Conservation (phyloP, 2,329 filamentous ascomycete species). For the Colletotrichum caudatum region DNA sequence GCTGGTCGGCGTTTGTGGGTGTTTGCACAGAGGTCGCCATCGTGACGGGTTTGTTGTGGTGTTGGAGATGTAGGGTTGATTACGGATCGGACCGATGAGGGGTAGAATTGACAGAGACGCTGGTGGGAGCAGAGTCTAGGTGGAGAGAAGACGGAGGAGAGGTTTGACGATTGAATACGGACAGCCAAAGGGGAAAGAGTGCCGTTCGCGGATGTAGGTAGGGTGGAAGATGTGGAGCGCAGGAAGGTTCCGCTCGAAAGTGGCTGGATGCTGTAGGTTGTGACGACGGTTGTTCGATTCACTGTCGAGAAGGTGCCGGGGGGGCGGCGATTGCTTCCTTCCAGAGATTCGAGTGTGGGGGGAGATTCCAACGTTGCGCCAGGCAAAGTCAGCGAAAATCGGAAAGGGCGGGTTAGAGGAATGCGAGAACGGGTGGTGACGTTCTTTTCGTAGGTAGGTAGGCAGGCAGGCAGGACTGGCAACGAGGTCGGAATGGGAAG, state of each 20-base stretch:
- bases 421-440: constrained; percentile 17
- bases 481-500: constrained; percentile 29
- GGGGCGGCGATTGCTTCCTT: constrained; percentile 48
- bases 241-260: constrained; percentile 39
- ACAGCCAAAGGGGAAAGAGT: constrained; percentile 8
- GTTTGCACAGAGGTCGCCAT: constrained; percentile 52
- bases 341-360: constrained; percentile 31
- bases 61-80: constrained; percentile 9
- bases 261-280: constrained; percentile 18
- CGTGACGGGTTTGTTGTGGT: constrained; percentile 42
- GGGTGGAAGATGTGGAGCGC: constrained; percentile 33
- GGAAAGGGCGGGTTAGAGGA: constrained; percentile 22
- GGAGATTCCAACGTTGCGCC: constrained; percentile 52
- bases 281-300: constrained; percentile 36
- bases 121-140: constrained; percentile 15
- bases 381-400: constrained; percentile 51
- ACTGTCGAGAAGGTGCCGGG: constrained; percentile 43
- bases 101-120: constrained; percentile 30
- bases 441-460: constrained; percentile 21
- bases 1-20: constrained; percentile 51
- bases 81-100: constrained; percentile 30
- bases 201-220: constrained; percentile 24
- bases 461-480: background rate
- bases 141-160: constrained; percentile 25
- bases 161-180: constrained; percentile 9